phyloP scores from a whole-genome alignment of 495 filamentous ascomycete genomes.

The Parathielavia hyrcaniae region DNA sequence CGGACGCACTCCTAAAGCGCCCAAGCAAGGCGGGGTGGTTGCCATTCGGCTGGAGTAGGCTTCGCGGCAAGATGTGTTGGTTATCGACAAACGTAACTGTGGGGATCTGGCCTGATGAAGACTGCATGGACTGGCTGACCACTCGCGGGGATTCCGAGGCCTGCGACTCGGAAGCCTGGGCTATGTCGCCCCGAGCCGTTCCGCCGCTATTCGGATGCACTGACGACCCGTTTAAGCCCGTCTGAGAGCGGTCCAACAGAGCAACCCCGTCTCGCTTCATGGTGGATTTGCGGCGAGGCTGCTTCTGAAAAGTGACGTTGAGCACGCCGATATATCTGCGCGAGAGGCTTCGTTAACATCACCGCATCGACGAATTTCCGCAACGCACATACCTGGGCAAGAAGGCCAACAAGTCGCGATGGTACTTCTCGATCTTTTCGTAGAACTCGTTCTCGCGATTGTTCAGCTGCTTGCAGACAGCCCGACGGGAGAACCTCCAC shows the following conservation, averaged over 20 bases:
- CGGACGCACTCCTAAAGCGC: conserved; percentile 37
- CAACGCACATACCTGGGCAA: conserved; percentile 69
- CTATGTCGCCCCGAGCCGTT: neutral
- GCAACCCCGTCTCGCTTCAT: conserved; percentile 40
- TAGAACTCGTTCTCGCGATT: conserved; percentile 98
- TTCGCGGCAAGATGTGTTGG: conserved; percentile 86
- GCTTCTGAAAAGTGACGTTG: conserved; percentile 93
- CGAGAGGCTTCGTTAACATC: conserved; percentile 1
- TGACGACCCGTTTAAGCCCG: conserved; percentile 8
- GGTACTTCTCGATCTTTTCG: conserved; percentile 83
- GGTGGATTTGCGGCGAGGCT: conserved; percentile 58
- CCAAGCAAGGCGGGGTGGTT: conserved; percentile 17
- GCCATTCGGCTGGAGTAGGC: conserved; percentile 51
- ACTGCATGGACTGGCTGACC: conserved; percentile 68
- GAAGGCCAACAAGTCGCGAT: conserved; percentile 84
- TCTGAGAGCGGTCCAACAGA: conserved; percentile 16
- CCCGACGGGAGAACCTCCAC: conserved; percentile 88
- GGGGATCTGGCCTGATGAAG: conserved; percentile 53
- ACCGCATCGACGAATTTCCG: neutral
- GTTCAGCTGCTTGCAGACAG: conserved; percentile 96
- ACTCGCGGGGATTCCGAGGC: conserved; percentile 46
- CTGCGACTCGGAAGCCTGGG: conserved; percentile 8
- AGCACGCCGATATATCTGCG: conserved; percentile 90
- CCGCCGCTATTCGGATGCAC: conserved; percentile 19
- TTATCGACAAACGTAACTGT: conserved; percentile 96